These are phyloP conservation scores for Mycena sp. DNA, from an alignment of 1,284 basidiomycete genomes.

Conservation along the genomic window DNA sequence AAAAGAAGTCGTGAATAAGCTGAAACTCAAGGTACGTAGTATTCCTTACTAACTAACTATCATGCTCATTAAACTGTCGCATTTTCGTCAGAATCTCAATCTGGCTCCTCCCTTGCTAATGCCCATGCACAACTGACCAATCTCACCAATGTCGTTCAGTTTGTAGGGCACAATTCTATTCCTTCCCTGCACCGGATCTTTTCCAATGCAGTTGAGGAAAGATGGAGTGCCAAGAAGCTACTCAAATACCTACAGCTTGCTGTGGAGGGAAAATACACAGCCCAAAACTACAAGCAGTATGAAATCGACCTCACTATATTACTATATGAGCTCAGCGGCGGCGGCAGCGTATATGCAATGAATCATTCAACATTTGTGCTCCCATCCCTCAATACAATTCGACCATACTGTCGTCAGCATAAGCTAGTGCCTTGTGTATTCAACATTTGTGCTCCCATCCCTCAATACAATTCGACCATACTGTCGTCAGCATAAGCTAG, in stretches of 20 bases:
- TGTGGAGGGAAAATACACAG: constrained; percentile 9
- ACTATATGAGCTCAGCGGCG: constrained; percentile 22
- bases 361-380: constrained; percentile 13
- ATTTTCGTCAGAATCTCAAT: too few species aligned
- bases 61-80: too few species aligned
- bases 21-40: too few species aligned
- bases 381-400: constrained; percentile 10
- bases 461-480: too few species aligned
- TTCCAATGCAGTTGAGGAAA: background rate
- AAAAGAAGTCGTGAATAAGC: too few species aligned
- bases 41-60: too few species aligned
- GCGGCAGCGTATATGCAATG: constrained; percentile 13
- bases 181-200: background rate
- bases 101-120: too few species aligned
- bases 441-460: too few species aligned
- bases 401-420: background rate
- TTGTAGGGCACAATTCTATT: background rate
- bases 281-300: constrained; percentile 10
- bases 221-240: background rate
- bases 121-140: too few species aligned
- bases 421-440: background rate
- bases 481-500: too few species aligned
- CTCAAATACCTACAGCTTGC: background rate
- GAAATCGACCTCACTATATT: constrained; percentile 21
- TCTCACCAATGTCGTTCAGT: background rate